Evolutionary conservation across 2,329 filamentous ascomycete species (phyloP).

Genomic region (Didymella glomerata): DNA sequence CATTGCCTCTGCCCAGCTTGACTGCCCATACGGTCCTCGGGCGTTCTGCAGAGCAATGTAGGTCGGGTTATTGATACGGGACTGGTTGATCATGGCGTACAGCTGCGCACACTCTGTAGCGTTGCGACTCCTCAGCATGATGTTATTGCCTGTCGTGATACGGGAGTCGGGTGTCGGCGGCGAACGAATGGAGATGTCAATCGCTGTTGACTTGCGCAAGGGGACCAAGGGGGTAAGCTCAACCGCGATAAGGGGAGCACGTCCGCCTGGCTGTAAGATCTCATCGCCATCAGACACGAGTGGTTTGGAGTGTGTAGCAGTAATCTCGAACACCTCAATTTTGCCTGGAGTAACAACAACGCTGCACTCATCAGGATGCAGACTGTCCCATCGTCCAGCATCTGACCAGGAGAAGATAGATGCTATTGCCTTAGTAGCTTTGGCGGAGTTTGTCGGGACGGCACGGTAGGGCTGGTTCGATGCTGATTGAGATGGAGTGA

Average conservation of each 20-base stretch:
- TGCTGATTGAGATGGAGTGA: conserved; percentile 82
- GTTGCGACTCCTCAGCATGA: conserved; percentile 86
- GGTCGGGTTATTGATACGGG: conserved; percentile 90
- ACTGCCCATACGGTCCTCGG: conserved; percentile 63
- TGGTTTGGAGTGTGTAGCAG: conserved; percentile 56
- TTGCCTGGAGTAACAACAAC: conserved; percentile 70
- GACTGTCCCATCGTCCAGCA: conserved; percentile 65
- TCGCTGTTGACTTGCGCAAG: conserved; percentile 85
- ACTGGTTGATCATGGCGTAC: conserved; percentile 86
- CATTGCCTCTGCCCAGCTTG: conserved; percentile 61
- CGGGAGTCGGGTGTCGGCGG: conserved; percentile 77
- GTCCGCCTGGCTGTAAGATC: conserved; percentile 46
- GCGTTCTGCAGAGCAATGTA: conserved; percentile 82
- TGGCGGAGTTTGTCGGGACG: conserved; percentile 59
- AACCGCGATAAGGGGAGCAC: conserved; percentile 70
- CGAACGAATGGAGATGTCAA: conserved; percentile 94
- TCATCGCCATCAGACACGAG: conserved; percentile 53
- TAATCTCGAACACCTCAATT: conserved; percentile 69
- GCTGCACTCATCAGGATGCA: conserved; percentile 69
- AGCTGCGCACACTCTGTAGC: conserved; percentile 80
- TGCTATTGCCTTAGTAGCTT: conserved; percentile 65
- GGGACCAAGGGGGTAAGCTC: conserved; percentile 92
- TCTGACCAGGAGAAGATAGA: conserved; percentile 71
- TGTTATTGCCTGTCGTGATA: conserved; percentile 74
- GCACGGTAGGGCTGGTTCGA: conserved; percentile 75